These are phyloP conservation scores for Calonectria pseudoreteaudii DNA, from an alignment of 2,329 filamentous ascomycete genomes.

Conservation along the genomic window DNA sequence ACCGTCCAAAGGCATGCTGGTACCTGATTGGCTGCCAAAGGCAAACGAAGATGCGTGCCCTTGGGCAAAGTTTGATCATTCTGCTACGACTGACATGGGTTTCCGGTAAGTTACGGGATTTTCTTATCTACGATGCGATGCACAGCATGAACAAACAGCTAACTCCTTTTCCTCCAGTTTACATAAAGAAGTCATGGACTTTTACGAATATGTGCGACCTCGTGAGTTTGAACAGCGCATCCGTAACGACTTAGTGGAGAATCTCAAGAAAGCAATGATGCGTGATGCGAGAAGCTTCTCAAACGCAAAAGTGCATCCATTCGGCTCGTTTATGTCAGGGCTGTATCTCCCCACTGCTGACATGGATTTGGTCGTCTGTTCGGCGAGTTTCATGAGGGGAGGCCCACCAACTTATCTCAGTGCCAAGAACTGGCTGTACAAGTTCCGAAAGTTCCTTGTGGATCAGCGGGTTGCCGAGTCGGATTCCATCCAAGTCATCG, in stretches of 20 bases:
- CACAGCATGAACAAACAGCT: neutral
- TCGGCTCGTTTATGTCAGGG: conserved; percentile 94
- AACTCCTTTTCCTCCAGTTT: conserved; percentile 62
- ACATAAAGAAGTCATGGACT: conserved; percentile 90
- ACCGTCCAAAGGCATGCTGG: conserved; percentile 61
- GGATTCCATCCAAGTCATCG: conserved; percentile 74
- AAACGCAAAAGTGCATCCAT: conserved; percentile 76
- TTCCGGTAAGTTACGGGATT: conserved; percentile 65
- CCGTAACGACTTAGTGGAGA: conserved; percentile 77
- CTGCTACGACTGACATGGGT: conserved; percentile 62
- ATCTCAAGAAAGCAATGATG: conserved; percentile 72
- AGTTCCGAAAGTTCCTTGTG: conserved; percentile 71
- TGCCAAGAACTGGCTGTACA: conserved; percentile 69
- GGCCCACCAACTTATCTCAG: conserved; percentile 60
- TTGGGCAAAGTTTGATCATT: conserved; percentile 71
- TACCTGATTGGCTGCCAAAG: conserved; percentile 64
- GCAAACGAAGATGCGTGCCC: conserved; percentile 63
- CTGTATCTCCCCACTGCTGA: conserved; percentile 80
- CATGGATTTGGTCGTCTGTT: conserved; percentile 91
- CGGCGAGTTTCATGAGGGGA: conserved; percentile 65
- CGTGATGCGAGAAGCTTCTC: conserved; percentile 61
- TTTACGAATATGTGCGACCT: conserved; percentile 87
- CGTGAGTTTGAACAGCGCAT: conserved; percentile 81
- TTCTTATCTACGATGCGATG: neutral
- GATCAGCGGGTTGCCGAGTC: conserved; percentile 66